Conservation (phyloP, 306 rosid species). For the Vigna radiata region DNA sequence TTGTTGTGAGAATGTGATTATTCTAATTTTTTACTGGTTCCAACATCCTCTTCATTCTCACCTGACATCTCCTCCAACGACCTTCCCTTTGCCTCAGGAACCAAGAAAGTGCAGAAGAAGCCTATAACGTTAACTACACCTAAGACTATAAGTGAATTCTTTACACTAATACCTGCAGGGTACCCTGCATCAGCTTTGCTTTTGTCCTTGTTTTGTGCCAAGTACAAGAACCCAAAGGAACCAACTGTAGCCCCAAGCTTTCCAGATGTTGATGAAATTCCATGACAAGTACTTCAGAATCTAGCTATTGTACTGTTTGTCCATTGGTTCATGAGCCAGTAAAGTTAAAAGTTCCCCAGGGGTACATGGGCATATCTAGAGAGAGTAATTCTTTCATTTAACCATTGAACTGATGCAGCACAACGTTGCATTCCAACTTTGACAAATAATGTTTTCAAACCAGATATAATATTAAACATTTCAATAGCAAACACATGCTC, state of each 20-base stretch:
- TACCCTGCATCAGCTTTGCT: constrained; percentile 78
- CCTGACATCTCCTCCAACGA: constrained; percentile 91
- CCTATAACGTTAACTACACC: constrained; percentile 69
- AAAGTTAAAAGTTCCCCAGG: no score
- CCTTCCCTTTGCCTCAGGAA: constrained; percentile 81
- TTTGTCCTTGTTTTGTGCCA: constrained; percentile 78
- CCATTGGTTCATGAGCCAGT: no score
- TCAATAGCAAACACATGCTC: no score
- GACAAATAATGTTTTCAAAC: no score
- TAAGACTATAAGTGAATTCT: constrained; percentile 59
- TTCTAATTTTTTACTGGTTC: constrained; percentile 31
- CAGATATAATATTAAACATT: no score
- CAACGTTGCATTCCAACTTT: no score
- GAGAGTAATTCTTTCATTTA: no score
- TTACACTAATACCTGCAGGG: constrained; percentile 83
- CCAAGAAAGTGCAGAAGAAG: constrained; percentile 65
- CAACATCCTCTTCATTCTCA: constrained; percentile 72
- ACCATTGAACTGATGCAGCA: no score
- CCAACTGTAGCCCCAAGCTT: constrained; percentile 86
- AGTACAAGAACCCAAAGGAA: constrained; percentile 82
- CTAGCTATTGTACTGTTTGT: constrained; percentile 44
- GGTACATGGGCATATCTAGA: no score
- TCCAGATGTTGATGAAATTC: constrained; percentile 74
- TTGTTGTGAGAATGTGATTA: constrained; percentile 25
- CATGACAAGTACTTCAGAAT: constrained; percentile 77